Evolutionary conservation across 192 early-diverging fungal species (phyloP).

Genomic region (Rhizophagus sp.): DNA sequence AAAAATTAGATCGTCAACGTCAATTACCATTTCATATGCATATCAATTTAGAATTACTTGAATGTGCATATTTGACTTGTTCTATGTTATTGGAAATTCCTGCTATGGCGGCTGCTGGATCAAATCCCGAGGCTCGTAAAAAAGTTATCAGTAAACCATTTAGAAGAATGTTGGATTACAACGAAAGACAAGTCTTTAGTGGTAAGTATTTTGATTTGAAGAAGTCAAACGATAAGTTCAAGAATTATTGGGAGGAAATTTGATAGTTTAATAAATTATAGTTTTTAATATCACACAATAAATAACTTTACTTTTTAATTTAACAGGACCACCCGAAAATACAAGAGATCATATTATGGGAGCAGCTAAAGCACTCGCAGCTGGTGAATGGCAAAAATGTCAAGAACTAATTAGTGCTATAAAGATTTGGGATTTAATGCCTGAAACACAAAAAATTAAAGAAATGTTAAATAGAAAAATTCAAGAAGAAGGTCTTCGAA

Average conservation of each 20-base stretch:
- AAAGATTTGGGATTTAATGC: constrained; percentile 96
- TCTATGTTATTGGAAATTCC: constrained; percentile 99
- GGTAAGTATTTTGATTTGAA: constrained; percentile 41
- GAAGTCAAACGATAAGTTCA: too few species aligned
- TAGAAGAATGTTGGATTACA: constrained; percentile 90
- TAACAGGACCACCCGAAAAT: constrained; percentile 87
- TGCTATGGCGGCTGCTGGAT: constrained; percentile 80
- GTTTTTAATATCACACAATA: background rate
- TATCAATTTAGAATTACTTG: constrained; percentile 97
- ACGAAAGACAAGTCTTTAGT: constrained; percentile 93
- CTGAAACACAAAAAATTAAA: constrained; percentile 81
- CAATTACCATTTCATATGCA: constrained; percentile 99
- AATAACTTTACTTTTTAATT: background rate
- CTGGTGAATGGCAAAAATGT: constrained; percentile 92
- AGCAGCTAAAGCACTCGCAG: constrained; percentile 86
- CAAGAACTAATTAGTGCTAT: constrained; percentile 84
- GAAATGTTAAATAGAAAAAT: constrained; percentile 88
- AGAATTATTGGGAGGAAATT: too few species aligned
- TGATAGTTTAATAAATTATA: background rate
- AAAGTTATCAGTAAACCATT: constrained; percentile 89
- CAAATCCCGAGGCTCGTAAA: constrained; percentile 55
- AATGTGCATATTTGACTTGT: constrained; percentile 94
- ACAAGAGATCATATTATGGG: constrained; percentile 99
- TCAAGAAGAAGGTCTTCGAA: constrained; percentile 94
- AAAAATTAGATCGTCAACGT: constrained; percentile 89